A percentile compares a stretch with the other conserved stretches of the same genome.
These are phyloP conservation scores for Rosellinia necatrix DNA, from an alignment of 2,329 filamentous ascomycete species.

Conservation along the genomic window DNA sequence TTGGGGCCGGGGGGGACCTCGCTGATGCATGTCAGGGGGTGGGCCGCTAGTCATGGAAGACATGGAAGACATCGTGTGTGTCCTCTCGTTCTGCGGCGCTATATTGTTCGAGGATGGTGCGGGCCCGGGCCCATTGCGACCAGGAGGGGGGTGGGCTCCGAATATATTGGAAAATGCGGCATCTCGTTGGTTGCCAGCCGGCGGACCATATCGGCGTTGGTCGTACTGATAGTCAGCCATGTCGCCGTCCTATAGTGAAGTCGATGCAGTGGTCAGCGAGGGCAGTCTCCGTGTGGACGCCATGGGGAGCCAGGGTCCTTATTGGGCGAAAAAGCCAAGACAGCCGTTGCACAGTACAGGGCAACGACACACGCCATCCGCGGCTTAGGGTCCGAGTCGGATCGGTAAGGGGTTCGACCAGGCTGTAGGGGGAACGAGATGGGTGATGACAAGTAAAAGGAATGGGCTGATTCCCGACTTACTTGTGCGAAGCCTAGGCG, in stretches of 20 bases:
- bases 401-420: slow-evolving; percentile 11
- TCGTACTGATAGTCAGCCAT: slow-evolving; percentile 66
- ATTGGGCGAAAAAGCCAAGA: slow-evolving; percentile 14
- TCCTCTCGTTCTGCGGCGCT: slow-evolving; percentile 66
- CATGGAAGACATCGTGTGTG: slow-evolving; percentile 82
- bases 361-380: background rate
- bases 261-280: slow-evolving; percentile 30
- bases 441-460: background rate
- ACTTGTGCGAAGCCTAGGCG: slow-evolving; percentile 42
- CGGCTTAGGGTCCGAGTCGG: background rate
- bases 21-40: slow-evolving; percentile 59
- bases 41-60: slow-evolving; percentile 53
- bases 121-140: slow-evolving; percentile 94
- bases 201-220: slow-evolving; percentile 57
- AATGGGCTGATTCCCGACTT: slow-evolving; percentile 25
- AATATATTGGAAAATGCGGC: slow-evolving; percentile 97
- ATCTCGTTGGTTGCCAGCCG: slow-evolving; percentile 75
- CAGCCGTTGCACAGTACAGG: slow-evolving; percentile 22
- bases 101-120: slow-evolving; percentile 66
- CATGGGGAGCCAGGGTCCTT: slow-evolving; percentile 3
- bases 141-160: slow-evolving; percentile 80
- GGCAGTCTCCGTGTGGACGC: slow-evolving; percentile 8
- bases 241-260: slow-evolving; percentile 48
- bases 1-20: slow-evolving; percentile 59
- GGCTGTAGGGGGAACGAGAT: too few relatives aligned